Conservation (phyloP, 345 rosid species). For the Gossypium thurberi region DNA sequence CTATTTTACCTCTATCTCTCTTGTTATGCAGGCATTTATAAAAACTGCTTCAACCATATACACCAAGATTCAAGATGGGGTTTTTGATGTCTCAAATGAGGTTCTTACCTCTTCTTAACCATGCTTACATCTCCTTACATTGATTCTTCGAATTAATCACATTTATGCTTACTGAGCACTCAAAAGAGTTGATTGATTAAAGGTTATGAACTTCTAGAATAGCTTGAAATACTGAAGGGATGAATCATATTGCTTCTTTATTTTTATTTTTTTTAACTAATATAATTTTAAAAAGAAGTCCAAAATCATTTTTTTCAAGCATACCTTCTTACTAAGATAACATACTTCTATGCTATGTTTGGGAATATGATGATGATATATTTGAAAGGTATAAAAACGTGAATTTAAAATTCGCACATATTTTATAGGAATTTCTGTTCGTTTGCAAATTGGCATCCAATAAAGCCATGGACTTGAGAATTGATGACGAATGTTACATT, state of each 20-base stretch:
- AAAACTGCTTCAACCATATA: conserved; percentile 92
- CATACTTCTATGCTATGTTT: background rate
- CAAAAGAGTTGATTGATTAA: background rate
- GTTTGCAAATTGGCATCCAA: background rate
- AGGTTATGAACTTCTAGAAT: background rate
- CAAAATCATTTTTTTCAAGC: background rate
- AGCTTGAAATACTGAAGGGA: background rate
- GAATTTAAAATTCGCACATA: background rate
- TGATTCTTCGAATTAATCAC: background rate
- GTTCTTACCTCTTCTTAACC: conserved; percentile 25
- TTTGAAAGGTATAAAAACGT: background rate
- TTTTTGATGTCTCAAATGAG: conserved; percentile 94
- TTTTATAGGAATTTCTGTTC: background rate
- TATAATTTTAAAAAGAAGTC: background rate
- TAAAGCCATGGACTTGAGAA: background rate
- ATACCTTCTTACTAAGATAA: background rate
- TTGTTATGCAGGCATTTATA: conserved; percentile 64
- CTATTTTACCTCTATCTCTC: background rate
- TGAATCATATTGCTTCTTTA: background rate
- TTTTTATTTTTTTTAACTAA: background rate
- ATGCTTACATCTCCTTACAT: background rate
- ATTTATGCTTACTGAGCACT: background rate
- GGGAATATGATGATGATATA: background rate
- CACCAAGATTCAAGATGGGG: conserved; percentile 97
- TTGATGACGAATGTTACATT: background rate